A percentile compares a stretch with the other conserved stretches of the same genome.
Evolutionary conservation across 1,139 yeast genomes (phyloP).

Genomic region (Saccharomycopsis hybrid): DNA sequence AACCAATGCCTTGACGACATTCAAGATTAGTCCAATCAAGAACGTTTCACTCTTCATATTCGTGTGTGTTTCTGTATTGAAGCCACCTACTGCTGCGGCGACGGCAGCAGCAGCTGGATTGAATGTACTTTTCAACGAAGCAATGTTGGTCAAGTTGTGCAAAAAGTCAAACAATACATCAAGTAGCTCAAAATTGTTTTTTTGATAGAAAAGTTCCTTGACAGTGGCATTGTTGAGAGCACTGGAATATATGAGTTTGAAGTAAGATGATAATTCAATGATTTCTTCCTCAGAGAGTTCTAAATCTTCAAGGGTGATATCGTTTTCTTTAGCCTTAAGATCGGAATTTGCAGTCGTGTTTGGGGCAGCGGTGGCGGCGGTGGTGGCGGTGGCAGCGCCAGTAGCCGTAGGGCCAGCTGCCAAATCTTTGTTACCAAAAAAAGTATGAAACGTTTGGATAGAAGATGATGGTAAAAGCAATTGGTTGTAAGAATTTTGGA

Average conservation of each 20-base stretch:
- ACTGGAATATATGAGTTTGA: slow-evolving; percentile 48
- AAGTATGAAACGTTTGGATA: slow-evolving; percentile 1
- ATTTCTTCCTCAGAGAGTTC: slow-evolving; percentile 55
- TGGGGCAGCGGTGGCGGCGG: slow-evolving; percentile 16
- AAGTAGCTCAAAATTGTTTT: slow-evolving; percentile 25
- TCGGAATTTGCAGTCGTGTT: too few relatives aligned
- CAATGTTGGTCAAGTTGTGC: slow-evolving; percentile 23
- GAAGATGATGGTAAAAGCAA: slow-evolving; percentile 18
- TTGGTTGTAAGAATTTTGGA: slow-evolving; percentile 22
- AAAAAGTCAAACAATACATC: slow-evolving; percentile 42
- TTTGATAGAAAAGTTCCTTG: slow-evolving; percentile 30
- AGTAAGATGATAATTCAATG: slow-evolving; percentile 68
- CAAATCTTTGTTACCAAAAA: background rate
- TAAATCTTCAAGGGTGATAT: slow-evolving; percentile 39
- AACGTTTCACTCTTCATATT: slow-evolving; percentile 15
- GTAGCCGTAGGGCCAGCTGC: too few relatives aligned
- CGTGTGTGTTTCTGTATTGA: too few relatives aligned
- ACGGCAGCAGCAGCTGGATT: background rate
- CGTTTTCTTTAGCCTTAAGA: slow-evolving; percentile 33
- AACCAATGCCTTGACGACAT: slow-evolving; percentile 47
- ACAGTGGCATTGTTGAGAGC: slow-evolving; percentile 40
- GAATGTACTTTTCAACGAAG: slow-evolving; percentile 16
- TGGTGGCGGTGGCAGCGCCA: background rate
- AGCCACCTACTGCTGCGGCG: background rate
- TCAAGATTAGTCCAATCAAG: slow-evolving; percentile 46